Percentiles rank a stretch among this genome's conserved stretches.
Evolutionary conservation across 768 basidiomycete species (phyloP).

Genomic region (Kockovaella imperatae): DNA sequence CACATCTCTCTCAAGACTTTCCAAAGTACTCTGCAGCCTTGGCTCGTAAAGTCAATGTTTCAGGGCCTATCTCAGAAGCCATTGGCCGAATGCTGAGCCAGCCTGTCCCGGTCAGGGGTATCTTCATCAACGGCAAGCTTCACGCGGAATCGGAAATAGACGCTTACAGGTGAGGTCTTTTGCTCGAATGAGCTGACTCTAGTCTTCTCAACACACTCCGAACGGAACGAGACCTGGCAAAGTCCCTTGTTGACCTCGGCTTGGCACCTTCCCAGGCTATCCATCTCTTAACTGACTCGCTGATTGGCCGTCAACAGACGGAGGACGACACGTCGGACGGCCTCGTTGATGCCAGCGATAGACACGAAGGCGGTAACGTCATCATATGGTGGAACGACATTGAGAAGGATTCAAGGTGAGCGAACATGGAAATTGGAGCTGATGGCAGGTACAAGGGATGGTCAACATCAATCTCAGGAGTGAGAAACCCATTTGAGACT

Average conservation of each 20-base stretch:
- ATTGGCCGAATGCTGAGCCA: conserved; percentile 52
- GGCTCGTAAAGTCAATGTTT: conserved; percentile 58
- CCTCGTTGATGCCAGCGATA: conserved; percentile 85
- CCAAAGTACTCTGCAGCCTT: conserved; percentile 73
- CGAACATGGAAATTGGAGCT: neutral
- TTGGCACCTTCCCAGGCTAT: conserved; percentile 60
- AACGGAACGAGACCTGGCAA: conserved; percentile 61
- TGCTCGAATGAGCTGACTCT: neutral
- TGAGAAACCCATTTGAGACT: conserved; percentile 6
- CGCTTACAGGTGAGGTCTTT: conserved; percentile 59
- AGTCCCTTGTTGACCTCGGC: conserved; percentile 57
- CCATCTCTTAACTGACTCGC: conserved; percentile 62
- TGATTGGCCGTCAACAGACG: conserved; percentile 53
- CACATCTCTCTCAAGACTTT: conserved; percentile 74
- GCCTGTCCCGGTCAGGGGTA: conserved; percentile 42
- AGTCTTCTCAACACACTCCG: conserved; percentile 64
- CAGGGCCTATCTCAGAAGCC: conserved; percentile 55
- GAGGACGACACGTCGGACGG: conserved; percentile 56
- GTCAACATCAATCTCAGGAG: conserved; percentile 14
- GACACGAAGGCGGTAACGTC: conserved; percentile 64
- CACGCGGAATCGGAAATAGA: conserved; percentile 60
- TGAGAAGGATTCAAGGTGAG: conserved; percentile 61
- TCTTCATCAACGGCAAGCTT: conserved; percentile 74
- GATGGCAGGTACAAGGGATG: conserved; percentile 45
- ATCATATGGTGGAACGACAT: conserved; percentile 88